phyloP scores from a whole-genome alignment of 495 filamentous ascomycete genomes.

The Xanthoparmelia taractica region DNA sequence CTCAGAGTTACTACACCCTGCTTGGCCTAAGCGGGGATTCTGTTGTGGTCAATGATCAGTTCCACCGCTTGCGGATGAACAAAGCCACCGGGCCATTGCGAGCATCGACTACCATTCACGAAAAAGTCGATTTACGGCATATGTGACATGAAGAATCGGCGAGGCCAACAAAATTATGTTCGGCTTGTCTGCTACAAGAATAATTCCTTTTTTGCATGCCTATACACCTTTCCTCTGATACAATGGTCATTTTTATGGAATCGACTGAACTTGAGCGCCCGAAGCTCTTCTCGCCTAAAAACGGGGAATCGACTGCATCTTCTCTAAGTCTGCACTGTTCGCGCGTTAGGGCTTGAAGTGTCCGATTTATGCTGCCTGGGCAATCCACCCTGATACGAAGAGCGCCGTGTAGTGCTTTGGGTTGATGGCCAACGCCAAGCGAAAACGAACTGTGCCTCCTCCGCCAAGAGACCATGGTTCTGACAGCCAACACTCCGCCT shows the following conservation, averaged over 20 bases:
- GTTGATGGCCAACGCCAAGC: background rate
- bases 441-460: slow-evolving; percentile 3
- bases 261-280: background rate
- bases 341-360: no score
- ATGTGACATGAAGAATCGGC: no score
- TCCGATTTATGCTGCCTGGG: background rate
- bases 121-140: background rate
- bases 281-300: no score
- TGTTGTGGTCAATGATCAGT: no score
- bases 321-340: no score
- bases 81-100: no score
- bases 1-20: no score
- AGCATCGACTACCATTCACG: no score
- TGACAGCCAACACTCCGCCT: background rate
- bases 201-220: background rate
- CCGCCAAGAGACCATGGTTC: slow-evolving; percentile 1
- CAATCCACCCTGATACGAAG: background rate
- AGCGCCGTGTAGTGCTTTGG: background rate
- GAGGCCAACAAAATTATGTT: background rate
- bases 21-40: no score
- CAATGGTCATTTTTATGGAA: background rate
- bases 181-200: background rate
- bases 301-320: no score
- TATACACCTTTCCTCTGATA: no score
- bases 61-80: no score